A percentile compares a stretch with the other conserved stretches of the same genome.
phyloP scores from a whole-genome alignment of 495 filamentous ascomycete genomes.

The Penicillium paradoxum region DNA sequence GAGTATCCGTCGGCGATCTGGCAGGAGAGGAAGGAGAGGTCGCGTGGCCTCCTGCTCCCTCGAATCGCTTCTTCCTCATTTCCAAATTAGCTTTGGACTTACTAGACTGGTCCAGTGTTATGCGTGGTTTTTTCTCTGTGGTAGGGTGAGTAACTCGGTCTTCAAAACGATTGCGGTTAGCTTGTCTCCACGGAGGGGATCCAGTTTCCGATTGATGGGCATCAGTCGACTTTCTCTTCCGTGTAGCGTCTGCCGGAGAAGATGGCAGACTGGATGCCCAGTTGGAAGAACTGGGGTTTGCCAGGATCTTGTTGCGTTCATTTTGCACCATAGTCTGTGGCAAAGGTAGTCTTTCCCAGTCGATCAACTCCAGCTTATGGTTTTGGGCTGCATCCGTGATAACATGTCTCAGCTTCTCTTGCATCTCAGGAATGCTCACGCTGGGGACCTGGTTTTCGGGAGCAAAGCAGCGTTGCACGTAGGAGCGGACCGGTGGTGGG shows the following conservation, averaged over 20 bases:
- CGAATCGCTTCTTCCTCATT: constrained; percentile 83
- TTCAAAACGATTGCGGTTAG: constrained; percentile 65
- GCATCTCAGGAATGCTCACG: constrained; percentile 65
- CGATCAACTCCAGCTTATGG: constrained; percentile 59
- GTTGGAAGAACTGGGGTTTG: constrained; percentile 34
- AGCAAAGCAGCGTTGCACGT: constrained; percentile 81
- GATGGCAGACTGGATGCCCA: constrained; percentile 31
- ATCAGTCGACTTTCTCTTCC: constrained; percentile 81
- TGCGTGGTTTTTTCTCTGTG: constrained; percentile 57
- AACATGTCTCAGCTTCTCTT: constrained; percentile 75
- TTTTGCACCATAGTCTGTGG: constrained; percentile 80
- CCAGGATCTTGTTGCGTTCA: constrained; percentile 53
- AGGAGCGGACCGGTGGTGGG: constrained; percentile 69
- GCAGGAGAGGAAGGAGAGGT: constrained; percentile 47
- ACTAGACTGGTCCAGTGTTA: constrained; percentile 56
- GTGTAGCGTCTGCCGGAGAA: constrained; percentile 35
- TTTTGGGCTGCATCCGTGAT: constrained; percentile 75
- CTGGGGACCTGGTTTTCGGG: constrained; percentile 61
- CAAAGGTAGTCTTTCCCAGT: constrained; percentile 82
- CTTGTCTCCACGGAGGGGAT: constrained; percentile 68
- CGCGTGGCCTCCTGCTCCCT: constrained; percentile 53
- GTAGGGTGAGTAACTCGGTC: constrained; percentile 65
- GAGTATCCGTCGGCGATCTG: constrained; percentile 52
- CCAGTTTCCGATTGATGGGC: constrained; percentile 40
- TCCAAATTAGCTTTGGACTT: constrained; percentile 86